Conservation (phyloP, 2,329 filamentous ascomycete genomes). For the Ophiostoma quercus region DNA sequence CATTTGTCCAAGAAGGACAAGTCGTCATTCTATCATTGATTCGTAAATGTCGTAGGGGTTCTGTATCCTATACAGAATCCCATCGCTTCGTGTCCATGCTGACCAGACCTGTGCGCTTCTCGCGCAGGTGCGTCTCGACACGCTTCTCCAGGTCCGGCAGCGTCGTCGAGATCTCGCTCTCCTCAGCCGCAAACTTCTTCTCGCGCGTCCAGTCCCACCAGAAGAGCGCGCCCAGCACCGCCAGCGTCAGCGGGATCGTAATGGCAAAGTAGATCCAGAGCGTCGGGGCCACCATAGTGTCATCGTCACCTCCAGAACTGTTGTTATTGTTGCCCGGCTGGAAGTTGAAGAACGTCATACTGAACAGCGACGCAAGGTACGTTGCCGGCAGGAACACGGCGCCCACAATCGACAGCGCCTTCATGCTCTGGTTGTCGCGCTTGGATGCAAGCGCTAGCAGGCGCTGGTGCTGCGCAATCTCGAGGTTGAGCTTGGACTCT, state of each 20-base stretch:
- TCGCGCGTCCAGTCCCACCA: constrained; percentile 49
- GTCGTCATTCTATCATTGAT: neutral
- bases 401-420: constrained; percentile 58
- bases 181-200: constrained; percentile 44
- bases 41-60: constrained; percentile 10
- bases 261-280: constrained; percentile 62
- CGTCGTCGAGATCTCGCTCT: constrained; percentile 48
- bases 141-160: constrained; percentile 54
- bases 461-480: constrained; percentile 57
- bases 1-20: neutral
- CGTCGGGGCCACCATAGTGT: constrained; percentile 44
- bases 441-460: constrained; percentile 56
- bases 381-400: constrained; percentile 60
- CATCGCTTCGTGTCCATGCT: constrained; percentile 25
- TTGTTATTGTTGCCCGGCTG: constrained; percentile 37
- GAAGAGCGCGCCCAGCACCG: constrained; percentile 53
- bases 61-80: constrained; percentile 22
- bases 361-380: constrained; percentile 58
- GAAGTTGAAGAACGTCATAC: constrained; percentile 64
- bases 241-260: constrained; percentile 52
- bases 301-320: constrained; percentile 30
- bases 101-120: constrained; percentile 47
- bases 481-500: constrained; percentile 58
- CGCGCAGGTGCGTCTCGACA: constrained; percentile 52
- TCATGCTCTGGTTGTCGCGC: constrained; percentile 60